Percentiles rank a stretch among this genome's conserved stretches.
phyloP scores from a whole-genome alignment of 129 eudicot species.

The Flaveria robusta region DNA sequence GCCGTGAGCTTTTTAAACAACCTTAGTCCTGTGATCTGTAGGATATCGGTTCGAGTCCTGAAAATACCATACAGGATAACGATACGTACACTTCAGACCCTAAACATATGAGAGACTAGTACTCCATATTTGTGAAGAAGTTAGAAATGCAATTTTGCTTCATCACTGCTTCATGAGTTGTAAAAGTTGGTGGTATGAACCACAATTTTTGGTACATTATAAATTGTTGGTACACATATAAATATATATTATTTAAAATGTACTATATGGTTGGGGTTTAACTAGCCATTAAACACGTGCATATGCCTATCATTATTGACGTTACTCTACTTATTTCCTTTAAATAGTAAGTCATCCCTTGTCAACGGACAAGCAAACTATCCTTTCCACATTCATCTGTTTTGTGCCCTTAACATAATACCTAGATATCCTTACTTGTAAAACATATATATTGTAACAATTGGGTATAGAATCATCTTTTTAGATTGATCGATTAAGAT shows the following conservation, averaged over 20 bases:
- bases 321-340: constrained; percentile 18
- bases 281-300: not conserved
- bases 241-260: not conserved
- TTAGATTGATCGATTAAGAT: constrained; percentile 14
- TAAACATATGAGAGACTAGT: too few species aligned
- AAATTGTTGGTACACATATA: not conserved
- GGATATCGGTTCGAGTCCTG: too few species aligned
- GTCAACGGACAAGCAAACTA: constrained; percentile 21
- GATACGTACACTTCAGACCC: too few species aligned
- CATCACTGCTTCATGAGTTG: not conserved
- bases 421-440: constrained; percentile 21
- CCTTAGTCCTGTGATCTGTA: too few species aligned
- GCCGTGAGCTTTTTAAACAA: too few species aligned
- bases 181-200: constrained; percentile 25
- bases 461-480: too few species aligned
- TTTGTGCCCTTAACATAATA: constrained; percentile 27
- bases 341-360: constrained; percentile 10
- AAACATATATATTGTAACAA: too few species aligned
- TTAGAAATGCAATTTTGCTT: too few species aligned
- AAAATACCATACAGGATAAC: too few species aligned
- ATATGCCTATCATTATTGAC: constrained; percentile 19
- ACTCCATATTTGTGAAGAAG: too few species aligned
- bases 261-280: constrained; percentile 6
- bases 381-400: not conserved
- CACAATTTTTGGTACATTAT: constrained; percentile 19